Conservation (phyloP, 108 stramenopile species). For the Skeletonema potamos region DNA sequence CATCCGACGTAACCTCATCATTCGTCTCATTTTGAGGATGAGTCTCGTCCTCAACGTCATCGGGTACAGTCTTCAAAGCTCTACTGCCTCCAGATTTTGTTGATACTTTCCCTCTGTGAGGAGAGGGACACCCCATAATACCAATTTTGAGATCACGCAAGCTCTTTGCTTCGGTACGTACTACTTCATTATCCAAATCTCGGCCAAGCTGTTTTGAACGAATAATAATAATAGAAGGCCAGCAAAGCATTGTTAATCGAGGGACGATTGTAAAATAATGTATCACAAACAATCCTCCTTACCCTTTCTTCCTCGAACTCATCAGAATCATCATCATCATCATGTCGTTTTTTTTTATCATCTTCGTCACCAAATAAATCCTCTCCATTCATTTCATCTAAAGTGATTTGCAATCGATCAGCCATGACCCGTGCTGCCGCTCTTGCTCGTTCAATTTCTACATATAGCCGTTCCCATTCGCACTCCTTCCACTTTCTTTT, state of each 20-base stretch:
- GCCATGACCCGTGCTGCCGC: slow-evolving; percentile 10
- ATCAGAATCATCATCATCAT: slow-evolving; percentile 1
- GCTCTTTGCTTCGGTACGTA: slow-evolving; percentile 24
- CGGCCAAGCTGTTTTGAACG: slow-evolving; percentile 16
- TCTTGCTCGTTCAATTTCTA: slow-evolving; percentile 35
- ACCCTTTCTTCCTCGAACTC: slow-evolving; percentile 19
- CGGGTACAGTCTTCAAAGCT: not conserved
- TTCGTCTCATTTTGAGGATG: not conserved
- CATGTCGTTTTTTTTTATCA: not conserved
- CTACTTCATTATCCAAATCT: slow-evolving; percentile 28
- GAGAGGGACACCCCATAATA: slow-evolving; percentile 23
- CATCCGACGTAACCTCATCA: not conserved
- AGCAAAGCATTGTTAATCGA: not conserved
- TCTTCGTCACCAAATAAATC: not conserved
- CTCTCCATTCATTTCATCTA: not conserved
- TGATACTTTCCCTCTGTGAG: not conserved
- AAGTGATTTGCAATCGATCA: slow-evolving; percentile 15
- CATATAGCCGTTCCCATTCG: slow-evolving; percentile 41
- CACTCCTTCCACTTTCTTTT: slow-evolving; percentile 46
- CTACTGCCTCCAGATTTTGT: not conserved
- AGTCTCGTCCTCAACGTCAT: not conserved
- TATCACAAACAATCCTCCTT: not conserved
- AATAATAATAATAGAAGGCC: not conserved
- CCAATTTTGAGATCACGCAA: slow-evolving; percentile 38
- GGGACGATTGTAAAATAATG: not conserved